Percentiles rank a stretch among this genome's conserved stretches.
These are phyloP conservation scores for Tetracentron sinense DNA, from an alignment of 164 flowering plant genomes.

Conservation along the genomic window DNA sequence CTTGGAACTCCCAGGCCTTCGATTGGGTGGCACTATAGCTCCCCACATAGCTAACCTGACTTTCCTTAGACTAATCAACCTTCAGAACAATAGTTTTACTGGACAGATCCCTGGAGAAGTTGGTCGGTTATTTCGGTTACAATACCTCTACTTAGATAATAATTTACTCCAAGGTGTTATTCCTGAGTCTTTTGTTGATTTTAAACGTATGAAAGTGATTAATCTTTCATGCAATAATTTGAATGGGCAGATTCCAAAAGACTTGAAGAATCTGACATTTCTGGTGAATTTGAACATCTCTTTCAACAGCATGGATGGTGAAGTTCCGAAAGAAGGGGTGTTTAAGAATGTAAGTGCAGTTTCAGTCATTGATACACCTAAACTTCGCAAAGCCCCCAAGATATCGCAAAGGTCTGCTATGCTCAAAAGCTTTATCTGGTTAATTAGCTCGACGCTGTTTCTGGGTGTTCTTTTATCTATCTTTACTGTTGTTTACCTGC, in stretches of 20 bases:
- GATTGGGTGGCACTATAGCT: background rate
- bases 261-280: slow-evolving; percentile 6
- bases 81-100: background rate
- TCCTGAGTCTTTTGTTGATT: slow-evolving; percentile 2
- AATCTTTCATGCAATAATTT: slow-evolving; percentile 25
- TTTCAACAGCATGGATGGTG: slow-evolving; percentile 28
- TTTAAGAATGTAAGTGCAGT: slow-evolving; percentile 25
- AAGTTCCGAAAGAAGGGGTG: slow-evolving; percentile 28
- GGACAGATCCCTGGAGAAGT: background rate
- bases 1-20: background rate
- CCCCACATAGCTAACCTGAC: slow-evolving; percentile 2
- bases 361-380: slow-evolving; percentile 17
- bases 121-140: background rate
- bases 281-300: slow-evolving; percentile 20
- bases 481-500: too few species aligned
- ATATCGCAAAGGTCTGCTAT: slow-evolving; percentile 13
- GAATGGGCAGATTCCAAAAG: slow-evolving; percentile 18
- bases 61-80: background rate
- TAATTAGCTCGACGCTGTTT: too few species aligned
- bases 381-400: slow-evolving; percentile 29
- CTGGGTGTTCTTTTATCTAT: too few species aligned
- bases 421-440: background rate
- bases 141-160: background rate
- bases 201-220: slow-evolving; percentile 6
- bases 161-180: background rate